Base-by-base conservation (phyloP, 148 eudicot species). In the Spergularia marina region DNA sequence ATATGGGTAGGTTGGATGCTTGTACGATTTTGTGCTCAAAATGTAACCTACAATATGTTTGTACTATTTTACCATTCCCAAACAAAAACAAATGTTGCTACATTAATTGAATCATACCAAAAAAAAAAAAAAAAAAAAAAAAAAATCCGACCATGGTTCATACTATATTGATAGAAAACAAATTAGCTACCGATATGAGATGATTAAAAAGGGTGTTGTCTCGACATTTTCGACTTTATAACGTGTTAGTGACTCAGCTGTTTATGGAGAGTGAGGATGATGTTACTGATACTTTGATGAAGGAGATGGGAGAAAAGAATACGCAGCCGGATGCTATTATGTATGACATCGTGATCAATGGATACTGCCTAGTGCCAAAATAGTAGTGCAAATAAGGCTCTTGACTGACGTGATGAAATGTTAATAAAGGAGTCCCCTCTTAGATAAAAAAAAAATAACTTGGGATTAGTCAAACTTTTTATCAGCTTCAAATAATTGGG, bases 201-300 rank as follows among this genome's bases (percentile, higher is more conserved):
- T 91, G 92, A 74, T 83, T 76, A 81, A 63, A 65, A 84, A 71
- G 61, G 89, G 83, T 53, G 75, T 85, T 62, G 30, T 30, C 62
- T 91, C 91, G 2, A 88, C 84, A 61, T 88, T 87, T 70, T 82
- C 92, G 12, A 91, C 97, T n/a, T 0, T 91, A 90, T 76, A 91
- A 90, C 80, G 34, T 82, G 67, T 67, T 91, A 72, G 81, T 90
- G 61, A 94, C 85, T 81, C 78, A 89, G 15, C 71, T 90, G 61
- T 82, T 87, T 63, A 74, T 91, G 86, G 92, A 89, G 74, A 83
- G 86, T 21, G 84, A 74, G 80, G 81, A 80, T 53, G 77, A 18
- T 64, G 84, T 81, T 66, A 88, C 86, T 30, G 83, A 86, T 75
- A 59, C 61, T 41, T 76, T 91, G 88, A 77, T 88, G 12, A 86